Evolutionary conservation across 2,329 filamentous ascomycete species (phyloP).

Genomic region (Elsinoe fawcettii): DNA sequence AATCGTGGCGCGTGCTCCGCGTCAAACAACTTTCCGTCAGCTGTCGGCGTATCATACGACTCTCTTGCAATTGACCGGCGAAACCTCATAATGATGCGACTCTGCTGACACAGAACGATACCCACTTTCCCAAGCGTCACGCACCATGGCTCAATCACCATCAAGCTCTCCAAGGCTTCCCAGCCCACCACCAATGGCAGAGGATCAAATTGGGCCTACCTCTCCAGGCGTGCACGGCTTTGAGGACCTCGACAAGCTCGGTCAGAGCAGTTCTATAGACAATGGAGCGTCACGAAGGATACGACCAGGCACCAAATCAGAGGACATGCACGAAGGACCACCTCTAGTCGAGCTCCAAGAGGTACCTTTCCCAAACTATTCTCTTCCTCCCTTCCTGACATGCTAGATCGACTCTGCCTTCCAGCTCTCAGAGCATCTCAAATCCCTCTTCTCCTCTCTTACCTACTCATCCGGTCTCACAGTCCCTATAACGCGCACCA

Average conservation of each 20-base stretch:
- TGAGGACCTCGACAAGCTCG: slow-evolving; percentile 51
- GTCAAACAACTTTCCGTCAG: background rate
- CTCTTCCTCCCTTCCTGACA: slow-evolving; percentile 21
- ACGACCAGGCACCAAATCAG: slow-evolving; percentile 83
- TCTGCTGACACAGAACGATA: background rate
- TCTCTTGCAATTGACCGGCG: background rate
- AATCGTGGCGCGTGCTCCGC: slow-evolving; percentile 11
- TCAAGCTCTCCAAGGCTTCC: slow-evolving; percentile 86
- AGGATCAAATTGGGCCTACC: slow-evolving; percentile 80
- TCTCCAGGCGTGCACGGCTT: slow-evolving; percentile 60
- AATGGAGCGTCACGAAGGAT: slow-evolving; percentile 75
- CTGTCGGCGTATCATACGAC: background rate
- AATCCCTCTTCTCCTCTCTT: slow-evolving; percentile 78
- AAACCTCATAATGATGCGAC: background rate
- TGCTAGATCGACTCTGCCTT: slow-evolving; percentile 87
- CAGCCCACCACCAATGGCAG: slow-evolving; percentile 86
- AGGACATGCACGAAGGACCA: slow-evolving; percentile 86
- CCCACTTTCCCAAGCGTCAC: background rate
- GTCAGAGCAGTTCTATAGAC: slow-evolving; percentile 55
- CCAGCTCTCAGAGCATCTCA: slow-evolving; percentile 93
- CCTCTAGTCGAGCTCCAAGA: slow-evolving; percentile 79
- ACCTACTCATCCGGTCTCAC: slow-evolving; percentile 68
- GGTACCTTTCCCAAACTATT: slow-evolving; percentile 41
- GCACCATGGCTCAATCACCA: slow-evolving; percentile 33
- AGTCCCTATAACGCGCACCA: slow-evolving; percentile 64